Evolutionary conservation across 257 asterid genomes (phyloP), one percentile per base, ranked within the genome.

Genomic region (Oldenlandia corymbosa): DNA sequence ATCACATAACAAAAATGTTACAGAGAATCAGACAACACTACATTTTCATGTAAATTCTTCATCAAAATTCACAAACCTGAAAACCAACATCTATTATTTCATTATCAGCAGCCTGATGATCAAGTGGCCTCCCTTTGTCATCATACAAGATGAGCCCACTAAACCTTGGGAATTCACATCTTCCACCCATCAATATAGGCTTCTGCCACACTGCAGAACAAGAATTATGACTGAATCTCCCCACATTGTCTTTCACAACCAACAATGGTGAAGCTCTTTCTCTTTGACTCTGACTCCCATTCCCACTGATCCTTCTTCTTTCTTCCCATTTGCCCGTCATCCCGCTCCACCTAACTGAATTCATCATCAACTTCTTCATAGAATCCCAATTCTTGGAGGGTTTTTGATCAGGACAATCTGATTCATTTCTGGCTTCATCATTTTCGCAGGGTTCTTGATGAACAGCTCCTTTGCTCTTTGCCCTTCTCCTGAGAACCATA

Each of bases 151-250:
- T 89, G 6, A 89, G 91, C 7, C 96, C 95, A 78, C 96, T 89
- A 26, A 84, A 89, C 67, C 94, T 83, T 0, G 96, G 96, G 0
- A 89, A 64, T 80, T 86, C 91, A 72, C 96, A 89, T 75, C 86
- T 89, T n/a, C 72, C 96, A 4, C 96, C 96, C 96, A 88, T 88
- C 0, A 88, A 75, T 62, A 88, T 88, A 0, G 96, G 96, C 78
- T 87, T 79, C 60, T 84, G 90, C 96, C 96, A 88, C 70, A 88
- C 90, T 7, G 84, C 87, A 36, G 95, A 80, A 56, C 71, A 58
- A 5, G 91, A 88, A 37, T 80, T 82, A 65, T 82, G 87, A 67
- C 96, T 88, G 16, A 67, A 73, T 82, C 85, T 73, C 16, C 79
- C 86, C 23, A 66, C 70, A 18, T 71, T 75, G 16, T 58, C 76